Evolutionary conservation across 768 basidiomycete species (phyloP).

Genomic region (Suillus brevipes): DNA sequence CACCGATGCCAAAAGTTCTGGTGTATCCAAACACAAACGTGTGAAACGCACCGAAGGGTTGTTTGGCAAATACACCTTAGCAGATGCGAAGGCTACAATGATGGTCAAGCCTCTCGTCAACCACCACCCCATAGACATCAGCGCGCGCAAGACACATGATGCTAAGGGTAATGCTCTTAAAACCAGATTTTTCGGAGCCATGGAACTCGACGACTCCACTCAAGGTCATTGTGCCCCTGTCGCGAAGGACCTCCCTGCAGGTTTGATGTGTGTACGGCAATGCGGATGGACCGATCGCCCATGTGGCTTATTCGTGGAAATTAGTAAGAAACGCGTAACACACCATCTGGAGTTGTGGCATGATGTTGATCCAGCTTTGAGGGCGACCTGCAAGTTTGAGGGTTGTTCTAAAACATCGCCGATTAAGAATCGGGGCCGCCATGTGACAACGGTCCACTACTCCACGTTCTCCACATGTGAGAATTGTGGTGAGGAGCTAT

Average conservation of each 20-base stretch:
- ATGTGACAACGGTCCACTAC: background rate
- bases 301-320: background rate
- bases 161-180: no score
- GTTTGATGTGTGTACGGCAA: background rate
- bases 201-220: background rate
- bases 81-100: background rate
- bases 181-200: background rate
- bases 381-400: background rate
- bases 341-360: background rate
- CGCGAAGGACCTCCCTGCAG: background rate
- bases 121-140: background rate
- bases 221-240: background rate
- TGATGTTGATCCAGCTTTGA: fast-evolving
- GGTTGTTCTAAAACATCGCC: background rate
- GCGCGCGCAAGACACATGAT: background rate
- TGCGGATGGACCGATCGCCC: background rate
- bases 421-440: no score
- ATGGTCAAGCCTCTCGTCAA: background rate
- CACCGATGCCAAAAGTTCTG: background rate
- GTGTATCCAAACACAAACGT: background rate
- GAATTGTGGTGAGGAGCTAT: background rate
- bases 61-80: background rate
- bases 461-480: background rate
- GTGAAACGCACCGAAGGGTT: background rate
- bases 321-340: background rate